Evolutionary conservation across 169 alveolate species (phyloP).

Genomic region (Plasmodium malariae): DNA sequence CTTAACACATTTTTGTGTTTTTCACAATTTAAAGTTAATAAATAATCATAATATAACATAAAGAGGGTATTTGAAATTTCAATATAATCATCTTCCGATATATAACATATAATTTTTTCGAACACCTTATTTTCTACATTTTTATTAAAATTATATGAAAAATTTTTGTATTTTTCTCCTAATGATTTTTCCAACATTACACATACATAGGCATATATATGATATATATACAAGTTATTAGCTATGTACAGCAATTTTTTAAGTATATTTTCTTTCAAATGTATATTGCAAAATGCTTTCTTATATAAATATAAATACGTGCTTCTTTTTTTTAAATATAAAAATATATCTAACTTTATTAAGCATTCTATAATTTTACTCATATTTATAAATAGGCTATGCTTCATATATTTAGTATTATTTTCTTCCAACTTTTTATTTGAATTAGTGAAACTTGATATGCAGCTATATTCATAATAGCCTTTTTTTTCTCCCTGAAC

Average conservation of each 20-base stretch:
- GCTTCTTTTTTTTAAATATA: slow-evolving; percentile 40
- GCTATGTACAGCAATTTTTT: slow-evolving; percentile 71
- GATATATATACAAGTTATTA: slow-evolving; percentile 53
- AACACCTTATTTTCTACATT: slow-evolving; percentile 59
- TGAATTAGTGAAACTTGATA: slow-evolving; percentile 7
- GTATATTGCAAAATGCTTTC: slow-evolving; percentile 26
- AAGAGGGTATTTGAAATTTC: slow-evolving; percentile 64
- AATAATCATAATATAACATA: slow-evolving; percentile 58
- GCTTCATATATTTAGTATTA: slow-evolving; percentile 13
- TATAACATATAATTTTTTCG: slow-evolving; percentile 28
- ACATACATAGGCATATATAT: slow-evolving; percentile 37
- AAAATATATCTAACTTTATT: slow-evolving; percentile 69
- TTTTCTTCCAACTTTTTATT: slow-evolving; percentile 35
- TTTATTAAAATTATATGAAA: slow-evolving; percentile 63
- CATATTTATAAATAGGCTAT: slow-evolving; percentile 42
- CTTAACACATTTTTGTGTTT: slow-evolving; percentile 2
- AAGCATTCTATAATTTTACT: slow-evolving; percentile 72
- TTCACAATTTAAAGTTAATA: slow-evolving; percentile 31
- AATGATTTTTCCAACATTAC: slow-evolving; percentile 38
- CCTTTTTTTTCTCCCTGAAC: slow-evolving; percentile 3
- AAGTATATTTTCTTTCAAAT: slow-evolving; percentile 40
- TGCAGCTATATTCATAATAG: background rate
- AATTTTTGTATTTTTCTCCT: slow-evolving; percentile 18
- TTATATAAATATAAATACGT: slow-evolving; percentile 30
- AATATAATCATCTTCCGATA: slow-evolving; percentile 74